phyloP scores from a whole-genome alignment of 176 grass and related monocot genomes.

The Oryza glaberrima region DNA sequence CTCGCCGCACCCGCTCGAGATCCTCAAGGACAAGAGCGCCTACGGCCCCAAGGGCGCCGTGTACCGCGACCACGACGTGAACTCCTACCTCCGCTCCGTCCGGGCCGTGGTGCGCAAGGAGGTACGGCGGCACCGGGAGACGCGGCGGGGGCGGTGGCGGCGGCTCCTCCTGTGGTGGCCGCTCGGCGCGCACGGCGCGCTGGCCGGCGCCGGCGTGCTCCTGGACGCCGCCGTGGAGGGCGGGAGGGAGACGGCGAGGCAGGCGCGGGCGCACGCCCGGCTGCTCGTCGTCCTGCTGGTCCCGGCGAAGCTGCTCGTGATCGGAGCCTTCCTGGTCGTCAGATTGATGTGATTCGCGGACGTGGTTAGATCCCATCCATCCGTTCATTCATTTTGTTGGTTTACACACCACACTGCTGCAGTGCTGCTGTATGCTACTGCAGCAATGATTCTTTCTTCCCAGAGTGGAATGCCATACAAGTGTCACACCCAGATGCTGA shows the following conservation, averaged over 20 bases:
- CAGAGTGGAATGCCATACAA: neutral
- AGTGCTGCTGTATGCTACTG: neutral
- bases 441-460: slow-evolving; percentile 46
- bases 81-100: slow-evolving; percentile 75
- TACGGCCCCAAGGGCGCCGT: slow-evolving; percentile 77
- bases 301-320: slow-evolving; percentile 59
- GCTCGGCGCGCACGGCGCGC: slow-evolving; percentile 38
- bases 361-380: neutral
- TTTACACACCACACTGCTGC: neutral
- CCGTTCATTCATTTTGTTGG: slow-evolving; percentile 24
- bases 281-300: slow-evolving; percentile 58
- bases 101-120: slow-evolving; percentile 72
- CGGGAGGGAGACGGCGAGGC: slow-evolving; percentile 47
- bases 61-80: slow-evolving; percentile 86
- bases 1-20: slow-evolving; percentile 89
- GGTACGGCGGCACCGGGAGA: slow-evolving; percentile 46
- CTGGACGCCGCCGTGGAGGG: slow-evolving; percentile 41
- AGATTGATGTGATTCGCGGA: slow-evolving; percentile 41
- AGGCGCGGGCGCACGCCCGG: slow-evolving; percentile 35
- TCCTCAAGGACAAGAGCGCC: slow-evolving; percentile 69
- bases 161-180: slow-evolving; percentile 65
- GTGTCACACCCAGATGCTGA: slow-evolving; percentile 1
- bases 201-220: slow-evolving; percentile 21
- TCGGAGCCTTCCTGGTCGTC: slow-evolving; percentile 57
- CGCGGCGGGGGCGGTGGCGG: slow-evolving; percentile 41